Conservation (phyloP, 306 rosid species). For the Cucurbita maxima region DNA sequence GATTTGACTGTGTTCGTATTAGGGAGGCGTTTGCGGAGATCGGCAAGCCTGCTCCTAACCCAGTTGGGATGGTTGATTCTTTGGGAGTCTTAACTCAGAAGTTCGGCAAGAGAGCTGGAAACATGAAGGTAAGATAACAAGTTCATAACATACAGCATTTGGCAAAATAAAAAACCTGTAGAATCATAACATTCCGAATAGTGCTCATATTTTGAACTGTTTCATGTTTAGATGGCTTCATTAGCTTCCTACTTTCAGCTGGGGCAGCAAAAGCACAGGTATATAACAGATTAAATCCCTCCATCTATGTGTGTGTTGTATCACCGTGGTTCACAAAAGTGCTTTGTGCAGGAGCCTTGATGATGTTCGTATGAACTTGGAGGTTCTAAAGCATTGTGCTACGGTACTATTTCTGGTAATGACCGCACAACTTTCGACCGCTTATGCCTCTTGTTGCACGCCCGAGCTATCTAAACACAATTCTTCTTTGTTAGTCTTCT, state of each 20-base stretch:
- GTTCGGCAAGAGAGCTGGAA: conserved; percentile 91
- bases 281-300: not conserved
- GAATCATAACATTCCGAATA: not conserved
- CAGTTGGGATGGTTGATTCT: conserved; percentile 65
- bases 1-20: conserved; percentile 79
- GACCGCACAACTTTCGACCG: not conserved
- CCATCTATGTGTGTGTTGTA: not conserved
- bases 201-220: not conserved
- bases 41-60: conserved; percentile 48
- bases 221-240: conserved; percentile 67
- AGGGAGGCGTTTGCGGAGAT: conserved; percentile 60
- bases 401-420: conserved; percentile 81
- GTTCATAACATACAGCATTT: not conserved
- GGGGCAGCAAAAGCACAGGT: conserved; percentile 92
- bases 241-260: conserved; percentile 77
- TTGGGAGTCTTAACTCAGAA: conserved; percentile 42
- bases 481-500: not conserved
- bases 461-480: not conserved
- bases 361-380: conserved; percentile 97
- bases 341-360: conserved; percentile 63
- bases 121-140: conserved; percentile 66
- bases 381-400: conserved; percentile 88
- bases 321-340: not conserved
- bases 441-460: not conserved
- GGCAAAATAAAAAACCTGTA: not conserved